phyloP scores from a whole-genome alignment of 2,329 filamentous ascomycete species.

The Helicocarpus griseus region DNA sequence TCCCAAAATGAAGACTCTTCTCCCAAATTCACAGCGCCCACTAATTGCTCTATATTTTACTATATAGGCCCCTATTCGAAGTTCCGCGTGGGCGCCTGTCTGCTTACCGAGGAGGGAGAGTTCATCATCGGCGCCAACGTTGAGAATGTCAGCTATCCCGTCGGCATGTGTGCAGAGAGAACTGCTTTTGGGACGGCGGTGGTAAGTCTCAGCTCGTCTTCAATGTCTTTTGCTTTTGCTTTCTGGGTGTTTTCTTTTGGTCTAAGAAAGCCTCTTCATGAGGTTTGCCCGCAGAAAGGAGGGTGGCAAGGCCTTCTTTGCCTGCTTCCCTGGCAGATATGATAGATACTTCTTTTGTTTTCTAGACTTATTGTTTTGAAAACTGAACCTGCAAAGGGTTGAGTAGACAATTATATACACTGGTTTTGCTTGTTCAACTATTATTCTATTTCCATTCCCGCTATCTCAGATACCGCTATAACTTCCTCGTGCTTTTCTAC shows the following conservation, averaged over 20 bases:
- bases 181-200: conserved; percentile 80
- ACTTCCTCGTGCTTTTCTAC: no score
- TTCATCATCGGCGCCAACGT: conserved; percentile 73
- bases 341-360: no score
- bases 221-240: background rate
- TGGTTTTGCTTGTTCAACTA: no score
- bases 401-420: no score
- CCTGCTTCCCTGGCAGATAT: no score
- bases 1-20: background rate
- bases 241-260: background rate
- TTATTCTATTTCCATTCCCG: no score
- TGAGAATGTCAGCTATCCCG: conserved; percentile 87
- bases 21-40: background rate
- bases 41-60: conserved; percentile 1
- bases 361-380: no score
- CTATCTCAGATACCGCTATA: no score
- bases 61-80: conserved; percentile 66
- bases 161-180: conserved; percentile 90
- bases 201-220: conserved; percentile 20
- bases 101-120: conserved; percentile 52
- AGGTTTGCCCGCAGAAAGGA: no score
- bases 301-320: no score
- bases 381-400: no score
- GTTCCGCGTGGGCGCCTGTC: conserved; percentile 78
- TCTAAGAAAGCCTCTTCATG: no score